Percentiles rank a stretch among this genome's conserved stretches.
phyloP scores from a whole-genome alignment of 495 filamentous ascomycete genomes.

The Penicillium cataractarum region DNA sequence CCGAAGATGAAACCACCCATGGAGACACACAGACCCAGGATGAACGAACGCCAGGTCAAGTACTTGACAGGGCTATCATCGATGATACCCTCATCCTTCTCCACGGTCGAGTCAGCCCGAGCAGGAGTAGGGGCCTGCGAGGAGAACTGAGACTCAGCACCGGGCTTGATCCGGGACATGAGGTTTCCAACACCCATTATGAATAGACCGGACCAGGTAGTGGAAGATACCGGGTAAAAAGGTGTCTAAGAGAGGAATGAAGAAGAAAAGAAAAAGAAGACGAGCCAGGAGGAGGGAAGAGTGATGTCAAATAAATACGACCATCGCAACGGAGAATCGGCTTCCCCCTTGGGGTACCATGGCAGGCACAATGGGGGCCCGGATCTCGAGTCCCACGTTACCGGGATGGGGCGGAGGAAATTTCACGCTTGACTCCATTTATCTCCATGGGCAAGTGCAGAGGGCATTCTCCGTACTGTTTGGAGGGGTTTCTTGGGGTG shows the following conservation, averaged over 20 bases:
- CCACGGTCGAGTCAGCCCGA: constrained; percentile 40
- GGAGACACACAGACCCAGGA: constrained; percentile 58
- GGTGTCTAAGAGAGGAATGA: constrained; percentile 14
- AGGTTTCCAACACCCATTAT: constrained; percentile 45
- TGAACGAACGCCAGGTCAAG: constrained; percentile 53
- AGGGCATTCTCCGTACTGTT: constrained; percentile 25
- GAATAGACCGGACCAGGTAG: constrained; percentile 16
- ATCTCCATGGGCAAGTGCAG: constrained; percentile 3
- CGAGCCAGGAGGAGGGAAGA: constrained; percentile 11
- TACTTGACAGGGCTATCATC: constrained; percentile 52
- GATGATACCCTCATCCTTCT: constrained; percentile 46
- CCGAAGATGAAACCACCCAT: constrained; percentile 81
- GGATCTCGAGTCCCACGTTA: constrained; percentile 40
- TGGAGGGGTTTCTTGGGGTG: constrained; percentile 25
- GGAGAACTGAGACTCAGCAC: constrained; percentile 36
- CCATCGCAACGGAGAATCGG: constrained; percentile 28
- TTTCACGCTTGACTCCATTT: constrained; percentile 19
- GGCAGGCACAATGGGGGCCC: constrained; percentile 42
- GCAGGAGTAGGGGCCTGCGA: constrained; percentile 44
- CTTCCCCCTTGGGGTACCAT: constrained; percentile 40
- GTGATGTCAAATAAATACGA: constrained; percentile 28
- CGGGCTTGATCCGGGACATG: constrained; percentile 39
- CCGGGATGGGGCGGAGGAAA: constrained; percentile 32
- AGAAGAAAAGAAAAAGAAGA: constrained; percentile 18
- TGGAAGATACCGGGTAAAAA: neutral